A percentile compares a stretch with the other conserved stretches of the same genome.
Conservation (phyloP, 495 filamentous ascomycete genomes). For the Neurospora discreta region DNA sequence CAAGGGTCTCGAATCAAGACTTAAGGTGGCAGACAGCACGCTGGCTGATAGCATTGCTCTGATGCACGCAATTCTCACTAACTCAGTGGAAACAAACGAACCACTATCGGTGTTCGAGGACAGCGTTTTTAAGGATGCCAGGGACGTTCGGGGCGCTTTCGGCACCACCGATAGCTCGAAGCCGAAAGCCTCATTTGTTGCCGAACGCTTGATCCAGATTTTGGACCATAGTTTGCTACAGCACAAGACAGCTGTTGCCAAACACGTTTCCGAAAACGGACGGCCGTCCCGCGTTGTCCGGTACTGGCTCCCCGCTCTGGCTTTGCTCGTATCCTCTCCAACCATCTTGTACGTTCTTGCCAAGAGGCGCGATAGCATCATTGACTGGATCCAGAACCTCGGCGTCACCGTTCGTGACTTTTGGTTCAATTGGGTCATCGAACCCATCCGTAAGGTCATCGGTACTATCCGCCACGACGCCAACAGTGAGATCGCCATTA, state of each 20-base stretch:
- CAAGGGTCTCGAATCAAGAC: slow-evolving; percentile 55
- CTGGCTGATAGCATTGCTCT: slow-evolving; percentile 62
- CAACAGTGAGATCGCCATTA: slow-evolving; percentile 84
- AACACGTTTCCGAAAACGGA: slow-evolving; percentile 48
- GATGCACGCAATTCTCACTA: slow-evolving; percentile 67
- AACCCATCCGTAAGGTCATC: slow-evolving; percentile 70
- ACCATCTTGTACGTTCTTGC: slow-evolving; percentile 67
- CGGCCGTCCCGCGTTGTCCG: slow-evolving; percentile 65
- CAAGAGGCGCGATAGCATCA: slow-evolving; percentile 58
- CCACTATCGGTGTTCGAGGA: slow-evolving; percentile 61
- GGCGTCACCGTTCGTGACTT: slow-evolving; percentile 75
- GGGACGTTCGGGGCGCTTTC: not conserved
- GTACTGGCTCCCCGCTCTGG: slow-evolving; percentile 72
- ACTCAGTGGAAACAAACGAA: slow-evolving; percentile 9
- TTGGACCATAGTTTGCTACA: slow-evolving; percentile 39
- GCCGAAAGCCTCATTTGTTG: not conserved
- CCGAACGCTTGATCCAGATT: not conserved
- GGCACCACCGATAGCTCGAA: not conserved
- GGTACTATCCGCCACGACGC: slow-evolving; percentile 86
- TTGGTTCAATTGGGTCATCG: slow-evolving; percentile 89
- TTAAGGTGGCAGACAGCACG: slow-evolving; percentile 54
- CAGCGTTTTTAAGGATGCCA: slow-evolving; percentile 46
- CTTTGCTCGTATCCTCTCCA: slow-evolving; percentile 62
- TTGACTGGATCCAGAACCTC: slow-evolving; percentile 64
- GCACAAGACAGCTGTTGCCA: slow-evolving; percentile 42